Conservation (phyloP, 352 stramenopile species). For the Pelagophyceae sp. region DNA sequence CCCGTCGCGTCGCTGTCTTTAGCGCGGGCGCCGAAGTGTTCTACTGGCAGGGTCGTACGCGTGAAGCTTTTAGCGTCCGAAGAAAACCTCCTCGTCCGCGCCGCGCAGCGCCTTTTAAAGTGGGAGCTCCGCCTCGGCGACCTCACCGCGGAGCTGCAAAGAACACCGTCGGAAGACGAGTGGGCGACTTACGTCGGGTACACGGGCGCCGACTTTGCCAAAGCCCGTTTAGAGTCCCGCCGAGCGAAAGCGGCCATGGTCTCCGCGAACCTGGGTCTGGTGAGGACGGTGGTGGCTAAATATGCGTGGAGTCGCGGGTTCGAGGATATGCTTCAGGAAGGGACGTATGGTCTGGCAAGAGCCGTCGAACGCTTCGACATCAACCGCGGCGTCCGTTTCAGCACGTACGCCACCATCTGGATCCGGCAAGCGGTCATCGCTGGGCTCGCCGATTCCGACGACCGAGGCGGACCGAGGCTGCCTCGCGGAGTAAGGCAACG, state of each 20-base stretch:
- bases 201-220: no score
- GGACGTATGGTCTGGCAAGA: background rate
- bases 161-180: no score
- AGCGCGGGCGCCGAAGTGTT: no score
- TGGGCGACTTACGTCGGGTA: no score
- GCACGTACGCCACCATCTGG: slow-evolving; percentile 9
- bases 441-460: background rate
- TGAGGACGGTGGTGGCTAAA: background rate
- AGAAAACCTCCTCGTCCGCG: no score
- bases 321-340: slow-evolving; percentile 10
- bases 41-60: no score
- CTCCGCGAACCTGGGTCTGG: background rate
- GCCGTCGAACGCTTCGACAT: slow-evolving; percentile 52
- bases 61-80: no score
- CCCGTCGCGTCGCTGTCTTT: no score
- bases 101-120: no score
- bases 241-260: background rate
- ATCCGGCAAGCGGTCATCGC: background rate
- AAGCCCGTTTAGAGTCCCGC: no score
- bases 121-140: no score
- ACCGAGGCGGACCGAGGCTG: background rate
- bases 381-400: slow-evolving; percentile 29
- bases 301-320: background rate
- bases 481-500: background rate
- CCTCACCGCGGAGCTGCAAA: no score